phyloP scores from a whole-genome alignment of 1,284 basidiomycete species.

The Limonomyces culmigenus region DNA sequence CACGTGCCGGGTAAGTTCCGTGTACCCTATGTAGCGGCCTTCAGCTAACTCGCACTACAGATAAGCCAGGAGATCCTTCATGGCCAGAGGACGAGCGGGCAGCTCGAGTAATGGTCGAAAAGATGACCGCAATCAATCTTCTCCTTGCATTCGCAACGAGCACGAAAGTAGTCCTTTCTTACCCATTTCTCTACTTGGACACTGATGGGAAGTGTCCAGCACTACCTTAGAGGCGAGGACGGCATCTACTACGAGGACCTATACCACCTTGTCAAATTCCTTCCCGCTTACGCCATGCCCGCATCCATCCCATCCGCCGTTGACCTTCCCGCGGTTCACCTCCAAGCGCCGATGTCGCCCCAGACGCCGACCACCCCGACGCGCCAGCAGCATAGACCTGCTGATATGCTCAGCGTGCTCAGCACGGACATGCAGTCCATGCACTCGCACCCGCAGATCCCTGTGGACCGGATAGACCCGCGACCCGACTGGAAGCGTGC shows the following conservation, averaged over 20 bases:
- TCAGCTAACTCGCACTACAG: too few relatives aligned
- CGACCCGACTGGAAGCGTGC: not conserved
- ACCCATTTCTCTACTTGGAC: too few relatives aligned
- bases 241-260: constrained; percentile 39
- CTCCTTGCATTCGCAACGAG: constrained; percentile 33
- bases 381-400: too few relatives aligned
- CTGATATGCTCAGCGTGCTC: too few relatives aligned
- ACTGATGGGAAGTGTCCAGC: too few relatives aligned
- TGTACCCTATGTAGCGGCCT: too few relatives aligned
- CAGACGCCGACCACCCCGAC: constrained; percentile 1
- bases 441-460: too few relatives aligned
- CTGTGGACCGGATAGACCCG: too few relatives aligned
- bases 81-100: constrained; percentile 21
- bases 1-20: constrained; percentile 33
- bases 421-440: too few relatives aligned
- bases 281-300: constrained; percentile 48
- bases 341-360: not conserved
- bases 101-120: constrained; percentile 43
- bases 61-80: too few relatives aligned
- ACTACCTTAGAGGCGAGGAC: constrained; percentile 45
- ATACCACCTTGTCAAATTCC: constrained; percentile 48
- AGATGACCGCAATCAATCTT: constrained; percentile 45
- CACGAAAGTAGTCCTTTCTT: too few relatives aligned
- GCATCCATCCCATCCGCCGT: constrained; percentile 28
- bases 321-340: constrained; percentile 6